Conservation (phyloP, 2,329 filamentous ascomycete genomes). For the Aplosporella prunicola region DNA sequence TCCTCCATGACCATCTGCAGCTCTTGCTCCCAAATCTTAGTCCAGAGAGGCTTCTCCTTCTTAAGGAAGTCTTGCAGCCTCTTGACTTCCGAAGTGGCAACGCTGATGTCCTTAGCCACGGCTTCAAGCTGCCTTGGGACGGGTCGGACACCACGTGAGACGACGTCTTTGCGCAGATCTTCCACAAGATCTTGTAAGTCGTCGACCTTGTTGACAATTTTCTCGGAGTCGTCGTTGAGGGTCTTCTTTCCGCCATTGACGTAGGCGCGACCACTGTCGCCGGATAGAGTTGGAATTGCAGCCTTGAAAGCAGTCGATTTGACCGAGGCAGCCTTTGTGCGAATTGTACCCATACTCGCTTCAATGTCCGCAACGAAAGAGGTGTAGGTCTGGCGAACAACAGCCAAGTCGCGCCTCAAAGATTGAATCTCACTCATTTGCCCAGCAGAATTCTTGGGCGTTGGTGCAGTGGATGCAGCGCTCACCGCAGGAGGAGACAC, state of each 20-base stretch:
- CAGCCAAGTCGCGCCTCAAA: conserved; percentile 77
- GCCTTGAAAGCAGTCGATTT: conserved; percentile 66
- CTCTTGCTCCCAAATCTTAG: conserved; percentile 98
- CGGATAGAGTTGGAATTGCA: conserved; percentile 60
- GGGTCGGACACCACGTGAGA: conserved; percentile 82
- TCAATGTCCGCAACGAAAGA: conserved; percentile 84
- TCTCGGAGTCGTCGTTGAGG: conserved; percentile 78
- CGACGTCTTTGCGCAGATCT: conserved; percentile 94
- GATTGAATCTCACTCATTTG: conserved; percentile 72
- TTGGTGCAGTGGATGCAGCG: conserved; percentile 17
- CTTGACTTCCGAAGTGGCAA: conserved; percentile 76
- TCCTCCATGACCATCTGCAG: conserved; percentile 93
- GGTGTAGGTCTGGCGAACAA: conserved; percentile 86
- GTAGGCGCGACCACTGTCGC: conserved; percentile 73
- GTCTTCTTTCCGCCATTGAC: conserved; percentile 81
- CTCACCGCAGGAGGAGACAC: conserved; percentile 18
- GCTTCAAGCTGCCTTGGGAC: conserved; percentile 80
- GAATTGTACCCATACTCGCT: conserved; percentile 74
- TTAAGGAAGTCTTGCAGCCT: conserved; percentile 89
- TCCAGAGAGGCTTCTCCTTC: conserved; percentile 92
- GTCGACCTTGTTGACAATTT: conserved; percentile 83
- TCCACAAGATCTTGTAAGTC: conserved; percentile 96
- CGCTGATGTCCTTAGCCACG: conserved; percentile 79
- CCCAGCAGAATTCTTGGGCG: conserved; percentile 36
- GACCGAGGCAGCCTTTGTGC: conserved; percentile 70